These are phyloP conservation scores for Penicillium freii DNA, from an alignment of 2,329 filamentous ascomycete genomes.

Conservation along the genomic window DNA sequence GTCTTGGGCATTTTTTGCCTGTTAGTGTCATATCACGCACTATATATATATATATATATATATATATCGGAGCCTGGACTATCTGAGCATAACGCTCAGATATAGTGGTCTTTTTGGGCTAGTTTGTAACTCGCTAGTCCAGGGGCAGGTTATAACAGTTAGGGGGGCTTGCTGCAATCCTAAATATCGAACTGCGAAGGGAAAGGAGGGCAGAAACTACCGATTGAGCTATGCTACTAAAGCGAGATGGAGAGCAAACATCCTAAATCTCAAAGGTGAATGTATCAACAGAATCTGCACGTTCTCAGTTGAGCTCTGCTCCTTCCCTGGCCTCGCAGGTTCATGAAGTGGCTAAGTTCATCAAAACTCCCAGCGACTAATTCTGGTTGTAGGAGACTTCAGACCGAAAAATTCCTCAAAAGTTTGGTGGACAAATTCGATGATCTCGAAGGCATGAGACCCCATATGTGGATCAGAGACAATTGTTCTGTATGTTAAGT, in stretches of 20 bases:
- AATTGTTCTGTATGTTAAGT: conserved; percentile 54
- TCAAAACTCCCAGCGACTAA: background rate
- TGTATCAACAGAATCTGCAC: background rate
- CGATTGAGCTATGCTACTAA: background rate
- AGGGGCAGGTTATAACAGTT: no score
- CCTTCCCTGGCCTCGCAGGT: background rate
- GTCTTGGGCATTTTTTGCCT: background rate
- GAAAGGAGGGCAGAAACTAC: background rate
- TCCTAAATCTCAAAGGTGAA: background rate
- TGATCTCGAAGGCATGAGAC: conserved; percentile 53
- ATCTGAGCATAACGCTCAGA: no score
- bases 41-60: no score
- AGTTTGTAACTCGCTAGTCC: no score
- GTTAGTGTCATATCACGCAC: no score
- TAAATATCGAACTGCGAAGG: background rate
- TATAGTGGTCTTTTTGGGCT: no score
- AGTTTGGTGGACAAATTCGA: background rate
- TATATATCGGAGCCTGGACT: no score
- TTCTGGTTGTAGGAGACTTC: background rate
- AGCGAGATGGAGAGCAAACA: background rate
- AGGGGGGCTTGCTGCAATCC: background rate
- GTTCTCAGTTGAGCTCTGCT: background rate
- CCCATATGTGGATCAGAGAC: conserved; percentile 61
- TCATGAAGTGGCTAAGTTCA: background rate
- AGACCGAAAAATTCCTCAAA: background rate